These are phyloP conservation scores for Agapanthus africanus DNA, from an alignment of 106 monocot genomes.

Conservation along the genomic window DNA sequence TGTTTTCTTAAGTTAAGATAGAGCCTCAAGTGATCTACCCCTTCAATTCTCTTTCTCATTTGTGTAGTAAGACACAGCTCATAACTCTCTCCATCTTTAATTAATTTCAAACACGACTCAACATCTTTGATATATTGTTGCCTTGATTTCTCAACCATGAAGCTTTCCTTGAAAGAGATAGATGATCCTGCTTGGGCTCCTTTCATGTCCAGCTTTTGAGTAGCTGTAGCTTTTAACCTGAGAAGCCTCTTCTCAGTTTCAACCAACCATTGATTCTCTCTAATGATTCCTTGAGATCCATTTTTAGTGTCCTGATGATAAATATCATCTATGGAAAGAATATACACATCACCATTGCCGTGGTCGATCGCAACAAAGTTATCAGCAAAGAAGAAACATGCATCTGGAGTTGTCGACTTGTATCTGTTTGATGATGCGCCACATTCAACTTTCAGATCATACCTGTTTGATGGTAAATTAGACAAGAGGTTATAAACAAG, in stretches of 20 bases:
- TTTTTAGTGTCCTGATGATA: constrained; percentile 3
- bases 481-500: not conserved
- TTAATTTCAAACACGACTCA: constrained; percentile 56
- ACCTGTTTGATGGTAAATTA: constrained; percentile 35
- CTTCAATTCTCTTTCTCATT: constrained; percentile 48
- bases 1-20: constrained; percentile 64
- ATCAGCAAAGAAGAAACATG: constrained; percentile 95
- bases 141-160: constrained; percentile 70
- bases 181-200: constrained; percentile 8
- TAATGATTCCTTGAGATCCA: not conserved
- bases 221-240: constrained; percentile 29
- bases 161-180: constrained; percentile 13
- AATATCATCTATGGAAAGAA: constrained; percentile 45
- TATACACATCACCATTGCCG: constrained; percentile 69
- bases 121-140: constrained; percentile 73
- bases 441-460: constrained; percentile 90
- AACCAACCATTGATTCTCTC: constrained; percentile 45
- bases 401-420: constrained; percentile 74
- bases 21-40: constrained; percentile 42
- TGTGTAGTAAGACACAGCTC: constrained; percentile 93
- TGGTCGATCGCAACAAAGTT: constrained; percentile 79
- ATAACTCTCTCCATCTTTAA: constrained; percentile 93
- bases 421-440: constrained; percentile 69
- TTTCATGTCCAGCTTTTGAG: constrained; percentile 17
- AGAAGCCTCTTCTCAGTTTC: constrained; percentile 76